Base-by-base conservation (phyloP, 1,284 basidiomycete genomes). In the Puccinia polysora region DNA sequence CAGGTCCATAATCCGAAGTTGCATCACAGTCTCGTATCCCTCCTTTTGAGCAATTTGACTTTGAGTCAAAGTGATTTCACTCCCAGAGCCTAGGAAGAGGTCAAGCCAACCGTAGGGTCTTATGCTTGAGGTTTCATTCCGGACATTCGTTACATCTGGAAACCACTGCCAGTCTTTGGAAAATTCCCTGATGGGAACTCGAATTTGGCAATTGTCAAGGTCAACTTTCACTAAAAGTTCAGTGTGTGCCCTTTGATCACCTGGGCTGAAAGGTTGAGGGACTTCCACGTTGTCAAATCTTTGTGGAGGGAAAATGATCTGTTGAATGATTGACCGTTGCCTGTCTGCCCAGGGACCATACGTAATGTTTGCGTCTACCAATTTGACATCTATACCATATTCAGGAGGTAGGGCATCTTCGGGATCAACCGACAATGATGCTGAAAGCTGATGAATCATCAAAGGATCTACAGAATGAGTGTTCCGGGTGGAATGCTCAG, bases 311-410 rank as follows among this genome's bases (percentile, higher is more conserved):
- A 96, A 93, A 0, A 85, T 82, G 60, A 84, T 84, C 78, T 94
- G 91, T 28, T 96, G 80, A 65, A 89, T 85, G 20, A 74, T 81
- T 74, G 77, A 87, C 88, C 91, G 83, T 80, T 94, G 92, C 32
- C 91, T 84, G 81, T 97, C 93, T 23, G 91, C 87, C 93, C 93
- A 97, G 3, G 93, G 93, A 0, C 93, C 93, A 78, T 96, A 96
- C 38, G 86, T 85, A 50, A 95, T 76, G 34, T 83, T 80, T 0
- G 90, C 92, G 18, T 87, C 86, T 73, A 86, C 83, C 10, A 95
- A 82, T 20, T 86, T 84, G n/a, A 96, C 75, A 76, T 96, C 90
- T 36, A 95, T 81, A 3, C 91, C 91, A 88, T 91, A 96, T 77
- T 96, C 90, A 12, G 93, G 93, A n/a, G 89, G 83, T 20, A 87